Evolutionary conservation across 1,284 basidiomycete species (phyloP).

Genomic region (Cryptococcus sp.): DNA sequence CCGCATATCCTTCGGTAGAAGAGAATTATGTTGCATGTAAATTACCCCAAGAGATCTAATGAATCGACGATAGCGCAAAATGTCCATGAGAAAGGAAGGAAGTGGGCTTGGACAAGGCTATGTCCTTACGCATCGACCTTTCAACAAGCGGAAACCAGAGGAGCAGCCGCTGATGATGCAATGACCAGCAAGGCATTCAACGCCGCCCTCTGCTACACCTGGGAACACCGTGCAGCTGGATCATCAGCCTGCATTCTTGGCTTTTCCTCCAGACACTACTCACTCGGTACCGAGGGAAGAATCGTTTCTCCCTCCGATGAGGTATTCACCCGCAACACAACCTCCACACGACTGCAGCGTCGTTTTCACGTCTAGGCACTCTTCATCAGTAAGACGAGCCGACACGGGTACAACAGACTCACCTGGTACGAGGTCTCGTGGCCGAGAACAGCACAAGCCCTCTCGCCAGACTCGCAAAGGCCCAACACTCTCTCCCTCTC

Average conservation of each 20-base stretch:
- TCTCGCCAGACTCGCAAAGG: background rate
- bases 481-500: background rate
- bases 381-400: background rate
- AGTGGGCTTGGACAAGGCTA: background rate
- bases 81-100: background rate
- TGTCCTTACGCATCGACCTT: background rate
- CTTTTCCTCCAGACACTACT: background rate
- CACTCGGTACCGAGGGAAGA: background rate
- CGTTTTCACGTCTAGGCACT: constrained; percentile 1
- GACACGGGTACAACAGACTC: background rate
- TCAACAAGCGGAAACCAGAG: background rate
- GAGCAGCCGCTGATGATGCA: background rate
- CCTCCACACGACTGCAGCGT: background rate
- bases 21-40: no score
- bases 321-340: background rate
- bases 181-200: background rate
- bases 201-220: background rate
- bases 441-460: background rate
- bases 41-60: no score
- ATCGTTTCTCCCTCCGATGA: background rate
- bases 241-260: background rate
- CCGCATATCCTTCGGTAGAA: no score
- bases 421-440: background rate
- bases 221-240: constrained; percentile 3
- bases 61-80: constrained; percentile 8